phyloP scores from a whole-genome alignment of 1,139 yeast genomes.

The Nakaseomyces glabratus region DNA sequence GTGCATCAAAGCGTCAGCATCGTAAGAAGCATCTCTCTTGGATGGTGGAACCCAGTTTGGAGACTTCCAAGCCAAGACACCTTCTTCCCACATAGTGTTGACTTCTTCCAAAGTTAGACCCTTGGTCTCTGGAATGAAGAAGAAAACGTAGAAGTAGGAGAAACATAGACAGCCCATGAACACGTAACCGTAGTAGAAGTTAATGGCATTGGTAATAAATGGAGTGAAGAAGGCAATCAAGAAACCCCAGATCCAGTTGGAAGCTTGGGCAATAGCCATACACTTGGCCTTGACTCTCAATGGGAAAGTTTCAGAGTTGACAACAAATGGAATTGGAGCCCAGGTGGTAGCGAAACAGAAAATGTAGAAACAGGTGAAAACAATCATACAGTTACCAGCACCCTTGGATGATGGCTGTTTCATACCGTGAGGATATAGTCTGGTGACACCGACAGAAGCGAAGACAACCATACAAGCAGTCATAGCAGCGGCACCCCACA shows the following conservation, averaged over 20 bases:
- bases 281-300: slow-evolving; percentile 71
- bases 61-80: slow-evolving; percentile 40
- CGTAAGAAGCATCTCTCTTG: slow-evolving; percentile 28
- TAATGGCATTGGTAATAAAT: slow-evolving; percentile 48
- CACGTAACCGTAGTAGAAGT: slow-evolving; percentile 62
- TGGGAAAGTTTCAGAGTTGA: slow-evolving; percentile 70
- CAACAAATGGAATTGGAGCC: slow-evolving; percentile 73
- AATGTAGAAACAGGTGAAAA: slow-evolving; percentile 67
- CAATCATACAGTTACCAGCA: slow-evolving; percentile 71
- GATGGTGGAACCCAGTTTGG: slow-evolving; percentile 21
- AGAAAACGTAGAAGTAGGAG: slow-evolving; percentile 54
- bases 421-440: slow-evolving; percentile 41
- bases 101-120: slow-evolving; percentile 65
- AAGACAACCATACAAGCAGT: slow-evolving; percentile 51
- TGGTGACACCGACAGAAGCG: slow-evolving; percentile 57
- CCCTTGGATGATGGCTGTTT: slow-evolving; percentile 33
- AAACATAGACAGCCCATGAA: slow-evolving; percentile 61
- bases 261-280: slow-evolving; percentile 63
- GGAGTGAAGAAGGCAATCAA: slow-evolving; percentile 73
- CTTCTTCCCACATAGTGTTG: slow-evolving; percentile 44
- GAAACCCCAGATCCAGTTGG: slow-evolving; percentile 76
- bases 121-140: slow-evolving; percentile 59
- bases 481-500: slow-evolving; percentile 57
- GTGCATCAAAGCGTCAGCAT: slow-evolving; percentile 14
- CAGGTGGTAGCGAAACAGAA: slow-evolving; percentile 76